A percentile compares a stretch with the other conserved stretches of the same genome.
phyloP scores from a whole-genome alignment of 176 grass and related monocot genomes.

The Triticum turgidum region DNA sequence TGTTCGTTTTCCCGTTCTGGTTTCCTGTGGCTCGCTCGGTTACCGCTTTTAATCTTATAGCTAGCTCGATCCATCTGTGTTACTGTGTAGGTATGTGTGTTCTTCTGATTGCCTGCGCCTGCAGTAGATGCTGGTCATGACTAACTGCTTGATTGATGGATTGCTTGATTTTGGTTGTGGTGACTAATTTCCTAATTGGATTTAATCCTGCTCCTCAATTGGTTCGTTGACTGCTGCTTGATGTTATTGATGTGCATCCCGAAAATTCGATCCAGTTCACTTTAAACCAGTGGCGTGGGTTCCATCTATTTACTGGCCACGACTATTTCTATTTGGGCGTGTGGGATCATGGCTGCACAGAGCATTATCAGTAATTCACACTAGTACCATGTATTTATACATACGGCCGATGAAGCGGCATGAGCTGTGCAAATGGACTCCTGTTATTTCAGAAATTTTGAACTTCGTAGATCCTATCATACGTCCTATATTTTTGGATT shows the following conservation, averaged over 20 bases:
- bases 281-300: too few relatives aligned
- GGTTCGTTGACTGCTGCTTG: neutral
- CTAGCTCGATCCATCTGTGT: neutral
- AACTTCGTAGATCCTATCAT: neutral
- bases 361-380: neutral
- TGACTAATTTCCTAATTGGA: neutral
- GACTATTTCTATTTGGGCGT: neutral
- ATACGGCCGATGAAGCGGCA: neutral
- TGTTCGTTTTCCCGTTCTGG: neutral
- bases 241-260: neutral
- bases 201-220: neutral
- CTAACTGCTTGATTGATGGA: neutral
- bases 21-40: conserved; percentile 3
- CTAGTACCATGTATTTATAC: neutral
- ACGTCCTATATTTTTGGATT: neutral
- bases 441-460: neutral
- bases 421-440: neutral
- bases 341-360: neutral
- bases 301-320: neutral
- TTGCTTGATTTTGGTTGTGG: neutral
- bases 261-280: neutral
- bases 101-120: conserved; percentile 12
- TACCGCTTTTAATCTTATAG: neutral
- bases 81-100: conserved; percentile 20
- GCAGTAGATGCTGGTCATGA: neutral